Base-by-base conservation (phyloP, 2,329 filamentous ascomycete species). In the Neopestalotiopsis clavispora region DNA sequence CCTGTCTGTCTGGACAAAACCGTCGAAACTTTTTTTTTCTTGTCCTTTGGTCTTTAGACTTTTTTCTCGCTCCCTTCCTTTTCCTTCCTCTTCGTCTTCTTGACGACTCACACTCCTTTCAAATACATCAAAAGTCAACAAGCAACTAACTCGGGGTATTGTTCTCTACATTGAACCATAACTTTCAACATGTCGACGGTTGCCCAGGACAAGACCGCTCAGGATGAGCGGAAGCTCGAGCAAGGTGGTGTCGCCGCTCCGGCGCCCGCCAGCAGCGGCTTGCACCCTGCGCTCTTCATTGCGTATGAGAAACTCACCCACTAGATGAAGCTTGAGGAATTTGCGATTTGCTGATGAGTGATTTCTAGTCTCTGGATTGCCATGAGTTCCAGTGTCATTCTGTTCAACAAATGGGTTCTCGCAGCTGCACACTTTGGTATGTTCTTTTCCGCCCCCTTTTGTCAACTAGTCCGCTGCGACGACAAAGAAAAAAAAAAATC, bases 401-500 rank as follows among this genome's bases (percentile, higher is more conserved):
- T 97, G 71, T 97, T 97, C 87, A 97, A 97, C 87, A 97, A 97
- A 84, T 95, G 92, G 89, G 90, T 97, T 67, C 87, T 97, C 69
- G 89, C 93, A 78, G 90, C 88, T 69, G 88, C 88, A 76, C 87
- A 91, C 69, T 95, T 95, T 81, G 87, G 92, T 94, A 84, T 85
- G 91, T 60, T 10, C 23, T 28, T 23, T 42, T 32, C 61, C 49
- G 32, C 10, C 14, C 65, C 64, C 42, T 20, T 9, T 28, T 28
- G 14, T 14, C 28, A 13, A 56, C 13, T 17, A 14, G 12, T 45
- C 38, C 10, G 10, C 34, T 3, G 38, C n/a, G 23, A 34, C 40
- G 20, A 72, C 66, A 28, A 12, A n/a, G n/a, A 38, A 57, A 12
- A 38, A 12, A 38, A 38, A 38, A 85, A 72, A 69, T 72, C 66